Percentiles rank a stretch among this genome's conserved stretches.
phyloP scores from a whole-genome alignment of 495 filamentous ascomycete species.

The Saxophila tyrrhenica region DNA sequence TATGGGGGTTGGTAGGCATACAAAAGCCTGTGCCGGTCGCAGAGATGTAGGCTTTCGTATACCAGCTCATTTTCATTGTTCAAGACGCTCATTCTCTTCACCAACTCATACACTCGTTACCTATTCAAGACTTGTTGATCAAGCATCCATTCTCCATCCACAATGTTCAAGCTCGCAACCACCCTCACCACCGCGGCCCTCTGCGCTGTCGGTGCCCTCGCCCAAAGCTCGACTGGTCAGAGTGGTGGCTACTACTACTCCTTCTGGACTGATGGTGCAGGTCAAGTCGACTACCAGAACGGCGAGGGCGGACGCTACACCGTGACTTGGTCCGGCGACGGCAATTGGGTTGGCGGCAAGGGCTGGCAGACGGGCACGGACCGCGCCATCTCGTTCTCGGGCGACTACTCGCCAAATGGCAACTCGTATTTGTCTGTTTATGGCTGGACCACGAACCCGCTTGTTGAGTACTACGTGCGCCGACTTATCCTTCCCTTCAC shows the following conservation, averaged over 20 bases:
- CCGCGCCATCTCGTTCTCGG: constrained; percentile 44
- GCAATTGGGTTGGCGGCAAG: constrained; percentile 26
- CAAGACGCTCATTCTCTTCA: not conserved
- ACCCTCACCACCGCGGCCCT: not conserved
- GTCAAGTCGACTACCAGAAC: constrained; percentile 22
- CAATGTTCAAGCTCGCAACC: not conserved
- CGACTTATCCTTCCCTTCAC: not conserved
- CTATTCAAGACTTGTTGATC: not conserved
- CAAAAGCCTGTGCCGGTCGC: not conserved
- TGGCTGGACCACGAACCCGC: constrained; percentile 50
- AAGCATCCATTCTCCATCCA: not conserved
- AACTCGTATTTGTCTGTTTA: constrained; percentile 52
- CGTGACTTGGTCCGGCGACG: constrained; percentile 17
- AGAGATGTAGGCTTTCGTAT: not conserved
- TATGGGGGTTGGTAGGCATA: no score
- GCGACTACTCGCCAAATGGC: constrained; percentile 43
- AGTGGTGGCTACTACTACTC: constrained; percentile 25
- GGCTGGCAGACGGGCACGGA: constrained; percentile 23
- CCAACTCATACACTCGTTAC: not conserved
- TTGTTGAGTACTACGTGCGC: constrained; percentile 49
- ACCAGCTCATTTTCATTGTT: not conserved
- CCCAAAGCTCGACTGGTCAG: constrained; percentile 8
- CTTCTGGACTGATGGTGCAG: constrained; percentile 23
- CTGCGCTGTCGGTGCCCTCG: not conserved
- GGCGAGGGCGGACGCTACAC: constrained; percentile 21